phyloP scores from a whole-genome alignment of 176 grass and related monocot genomes.

The Oryza rufipogon region DNA sequence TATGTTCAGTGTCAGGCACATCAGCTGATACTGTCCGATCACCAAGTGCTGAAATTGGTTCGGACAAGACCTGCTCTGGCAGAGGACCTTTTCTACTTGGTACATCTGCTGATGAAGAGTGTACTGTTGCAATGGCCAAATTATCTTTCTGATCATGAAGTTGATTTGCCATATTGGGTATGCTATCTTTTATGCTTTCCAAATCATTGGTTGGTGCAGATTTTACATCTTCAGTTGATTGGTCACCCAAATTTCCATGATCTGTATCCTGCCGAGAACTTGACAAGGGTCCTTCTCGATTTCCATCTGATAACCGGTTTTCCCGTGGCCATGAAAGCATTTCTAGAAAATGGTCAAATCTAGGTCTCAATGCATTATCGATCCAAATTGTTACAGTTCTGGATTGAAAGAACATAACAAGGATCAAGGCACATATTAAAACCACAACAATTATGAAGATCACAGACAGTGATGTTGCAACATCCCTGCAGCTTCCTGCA shows the following conservation, averaged over 20 bases:
- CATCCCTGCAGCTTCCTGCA: conserved; percentile 33
- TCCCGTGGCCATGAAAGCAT: background rate
- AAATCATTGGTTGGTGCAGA: conserved; percentile 15
- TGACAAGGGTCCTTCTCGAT: background rate
- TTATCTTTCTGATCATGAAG: conserved; percentile 5
- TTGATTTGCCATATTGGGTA: background rate
- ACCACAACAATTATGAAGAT: conserved; percentile 24
- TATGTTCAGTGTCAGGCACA: background rate
- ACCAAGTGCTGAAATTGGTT: background rate
- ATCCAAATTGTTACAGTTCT: background rate
- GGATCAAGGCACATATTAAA: conserved; percentile 14
- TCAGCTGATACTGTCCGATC: background rate
- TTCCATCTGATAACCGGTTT: background rate
- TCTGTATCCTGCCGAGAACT: conserved; percentile 5
- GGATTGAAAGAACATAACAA: conserved; percentile 12
- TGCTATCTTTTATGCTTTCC: background rate
- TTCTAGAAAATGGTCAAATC: background rate
- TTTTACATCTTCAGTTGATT: background rate
- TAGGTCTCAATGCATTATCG: background rate
- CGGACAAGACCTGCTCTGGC: background rate
- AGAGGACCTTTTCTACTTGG: background rate
- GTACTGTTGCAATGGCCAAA: background rate
- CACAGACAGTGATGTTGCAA: conserved; percentile 21
- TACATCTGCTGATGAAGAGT: background rate
- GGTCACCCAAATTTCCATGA: background rate